A percentile compares a stretch with the other conserved stretches of the same genome.
These are phyloP conservation scores for Rutidosis leptorrhynchoides DNA, from an alignment of 129 eudicot species.

Conservation along the genomic window DNA sequence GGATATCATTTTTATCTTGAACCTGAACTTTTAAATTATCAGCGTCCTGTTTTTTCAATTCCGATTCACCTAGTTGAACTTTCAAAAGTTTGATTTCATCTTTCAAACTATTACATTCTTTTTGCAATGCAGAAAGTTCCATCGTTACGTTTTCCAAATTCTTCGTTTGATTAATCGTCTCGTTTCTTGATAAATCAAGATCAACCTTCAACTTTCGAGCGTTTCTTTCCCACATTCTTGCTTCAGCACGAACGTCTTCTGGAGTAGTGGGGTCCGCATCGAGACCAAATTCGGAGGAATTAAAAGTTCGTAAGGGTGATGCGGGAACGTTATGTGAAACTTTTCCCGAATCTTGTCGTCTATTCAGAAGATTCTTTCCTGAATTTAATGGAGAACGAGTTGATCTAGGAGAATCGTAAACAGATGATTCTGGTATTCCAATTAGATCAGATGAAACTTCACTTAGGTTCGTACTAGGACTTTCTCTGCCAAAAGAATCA, in stretches of 20 bases:
- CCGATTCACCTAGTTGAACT: slow-evolving; percentile 42
- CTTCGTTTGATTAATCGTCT: slow-evolving; percentile 45
- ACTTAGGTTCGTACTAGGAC: slow-evolving; percentile 40
- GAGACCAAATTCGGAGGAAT: slow-evolving; percentile 36
- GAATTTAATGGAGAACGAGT: slow-evolving; percentile 35
- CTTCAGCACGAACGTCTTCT: slow-evolving; percentile 67
- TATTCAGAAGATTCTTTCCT: slow-evolving; percentile 38
- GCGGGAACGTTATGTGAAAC: slow-evolving; percentile 32
- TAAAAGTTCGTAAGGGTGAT: slow-evolving; percentile 44
- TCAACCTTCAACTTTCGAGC: slow-evolving; percentile 58
- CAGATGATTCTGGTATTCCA: slow-evolving; percentile 51
- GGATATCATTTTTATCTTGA: slow-evolving; percentile 36
- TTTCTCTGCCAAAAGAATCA: slow-evolving; percentile 56
- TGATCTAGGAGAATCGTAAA: slow-evolving; percentile 38
- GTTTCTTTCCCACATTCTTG: slow-evolving; percentile 76
- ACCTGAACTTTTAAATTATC: slow-evolving; percentile 36
- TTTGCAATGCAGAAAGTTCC: slow-evolving; percentile 57
- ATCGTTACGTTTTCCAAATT: slow-evolving; percentile 37
- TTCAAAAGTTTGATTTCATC: slow-evolving; percentile 54
- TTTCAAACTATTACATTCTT: slow-evolving; percentile 50
- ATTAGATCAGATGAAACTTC: slow-evolving; percentile 32
- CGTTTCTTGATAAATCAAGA: slow-evolving; percentile 53
- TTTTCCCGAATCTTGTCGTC: slow-evolving; percentile 41
- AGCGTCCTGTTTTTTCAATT: slow-evolving; percentile 34
- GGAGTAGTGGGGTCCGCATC: slow-evolving; percentile 40